A percentile compares a stretch with the other conserved stretches of the same genome.
Conservation (phyloP, 495 filamentous ascomycete species). For the Aspergillus sclerotiicarbonarius region DNA sequence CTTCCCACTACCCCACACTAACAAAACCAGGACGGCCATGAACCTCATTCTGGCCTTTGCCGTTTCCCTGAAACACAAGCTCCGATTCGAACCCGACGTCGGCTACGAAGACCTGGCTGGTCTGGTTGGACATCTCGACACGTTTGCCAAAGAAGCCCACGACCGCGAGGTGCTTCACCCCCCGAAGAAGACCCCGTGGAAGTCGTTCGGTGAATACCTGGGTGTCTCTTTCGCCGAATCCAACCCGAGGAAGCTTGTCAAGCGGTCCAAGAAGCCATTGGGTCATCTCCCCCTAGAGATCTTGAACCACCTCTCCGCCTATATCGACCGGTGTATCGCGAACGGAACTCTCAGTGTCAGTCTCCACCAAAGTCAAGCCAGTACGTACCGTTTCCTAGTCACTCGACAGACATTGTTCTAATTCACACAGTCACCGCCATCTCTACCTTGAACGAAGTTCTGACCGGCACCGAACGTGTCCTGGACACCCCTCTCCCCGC, state of each 20-base stretch:
- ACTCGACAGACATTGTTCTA: constrained; percentile 3
- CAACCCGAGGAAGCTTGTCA: constrained; percentile 72
- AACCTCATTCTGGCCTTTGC: constrained; percentile 80
- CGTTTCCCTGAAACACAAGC: constrained; percentile 74
- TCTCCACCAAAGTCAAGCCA: constrained; percentile 44
- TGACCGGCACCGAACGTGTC: constrained; percentile 74
- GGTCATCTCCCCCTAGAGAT: constrained; percentile 80
- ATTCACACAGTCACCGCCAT: constrained; percentile 33
- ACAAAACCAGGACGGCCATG: constrained; percentile 58
- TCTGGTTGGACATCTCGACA: constrained; percentile 37
- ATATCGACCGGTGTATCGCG: constrained; percentile 54
- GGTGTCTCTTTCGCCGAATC: constrained; percentile 67
- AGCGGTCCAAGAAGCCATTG: constrained; percentile 59
- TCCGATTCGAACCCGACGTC: constrained; percentile 85
- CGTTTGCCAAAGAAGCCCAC: constrained; percentile 67
- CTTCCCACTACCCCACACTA: constrained; percentile 6
- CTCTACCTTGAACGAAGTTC: constrained; percentile 64
- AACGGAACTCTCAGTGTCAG: constrained; percentile 55
- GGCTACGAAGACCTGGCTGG: constrained; percentile 65
- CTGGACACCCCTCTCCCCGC: constrained; percentile 81
- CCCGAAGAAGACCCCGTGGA: constrained; percentile 53
- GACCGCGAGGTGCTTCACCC: constrained; percentile 43
- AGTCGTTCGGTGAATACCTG: constrained; percentile 63
- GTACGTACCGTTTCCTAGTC: constrained; percentile 23
- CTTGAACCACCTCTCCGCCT: constrained; percentile 66